A percentile compares a stretch with the other conserved stretches of the same genome.
phyloP scores from a whole-genome alignment of 345 rosid genomes.

The Eucalyptus tenuipes region DNA sequence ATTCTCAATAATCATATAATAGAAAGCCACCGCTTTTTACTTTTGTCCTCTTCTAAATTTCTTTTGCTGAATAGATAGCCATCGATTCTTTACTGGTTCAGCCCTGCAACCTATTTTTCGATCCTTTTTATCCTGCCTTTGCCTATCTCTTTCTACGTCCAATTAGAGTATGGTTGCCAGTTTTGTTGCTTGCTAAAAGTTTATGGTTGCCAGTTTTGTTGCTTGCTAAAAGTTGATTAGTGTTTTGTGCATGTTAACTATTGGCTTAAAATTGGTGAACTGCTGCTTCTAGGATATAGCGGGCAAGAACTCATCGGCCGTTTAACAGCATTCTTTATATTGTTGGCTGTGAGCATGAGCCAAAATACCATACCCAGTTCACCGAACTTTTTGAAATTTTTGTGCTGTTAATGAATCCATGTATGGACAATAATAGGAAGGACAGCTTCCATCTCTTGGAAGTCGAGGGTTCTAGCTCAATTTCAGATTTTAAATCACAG shows the following conservation, averaged over 20 bases:
- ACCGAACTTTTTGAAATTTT: neutral
- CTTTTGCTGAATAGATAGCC: neutral
- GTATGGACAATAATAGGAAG: neutral
- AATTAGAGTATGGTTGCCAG: neutral
- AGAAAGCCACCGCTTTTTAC: neutral
- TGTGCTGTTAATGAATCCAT: neutral
- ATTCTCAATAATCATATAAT: neutral
- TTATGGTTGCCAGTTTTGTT: neutral
- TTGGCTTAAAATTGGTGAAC: neutral
- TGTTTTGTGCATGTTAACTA: neutral
- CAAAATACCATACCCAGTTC: neutral
- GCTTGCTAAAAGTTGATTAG: neutral
- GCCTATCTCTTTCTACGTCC: neutral
- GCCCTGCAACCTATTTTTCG: neutral
- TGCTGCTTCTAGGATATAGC: neutral
- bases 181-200: neutral
- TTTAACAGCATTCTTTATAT: neutral
- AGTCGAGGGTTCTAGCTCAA: neutral
- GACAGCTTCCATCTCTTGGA: neutral
- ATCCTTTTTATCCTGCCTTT: neutral
- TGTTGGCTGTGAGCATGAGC: neutral
- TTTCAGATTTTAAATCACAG: neutral
- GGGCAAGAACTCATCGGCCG: neutral
- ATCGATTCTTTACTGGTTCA: neutral
- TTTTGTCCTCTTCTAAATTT: neutral